Evolutionary conservation across 2,329 filamentous ascomycete species (phyloP), one percentile per base, ranked within the genome.

Genomic region (Aspergillus oerlinghausenensis): DNA sequence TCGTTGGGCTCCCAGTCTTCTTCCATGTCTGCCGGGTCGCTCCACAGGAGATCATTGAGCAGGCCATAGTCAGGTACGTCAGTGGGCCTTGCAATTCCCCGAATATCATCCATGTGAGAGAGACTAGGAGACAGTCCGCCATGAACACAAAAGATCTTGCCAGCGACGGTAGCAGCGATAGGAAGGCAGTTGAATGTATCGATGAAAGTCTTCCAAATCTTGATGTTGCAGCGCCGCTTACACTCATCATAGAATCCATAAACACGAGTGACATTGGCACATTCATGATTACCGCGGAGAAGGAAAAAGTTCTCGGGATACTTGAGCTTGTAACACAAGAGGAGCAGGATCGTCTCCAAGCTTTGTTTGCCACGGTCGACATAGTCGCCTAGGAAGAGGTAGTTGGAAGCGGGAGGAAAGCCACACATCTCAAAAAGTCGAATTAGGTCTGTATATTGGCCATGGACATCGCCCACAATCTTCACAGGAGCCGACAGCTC

Each of bases 171-270:
- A n/a, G 93, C 86, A 47, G 93, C 93, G 68, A 97, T 97, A 0
- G 93, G 93, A 48, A 97, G 82, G 45, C 88, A 92, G 74, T 97
- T 97, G 81, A 97, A 97, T 26, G 90, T 94, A 72, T 97, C 93
- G 52, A 96, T 88, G 70, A 97, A 97, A 0, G 91, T 95, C 80
- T 97, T 97, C 93, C 93, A 97, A 55, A 96, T 86, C 79, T 97
- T 97, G 73, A 97, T 90, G 71, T 96, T 97, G 79, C 90, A 96
- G 60, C 93, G 84, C 63, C 93, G 84, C 79, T 97, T 97, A 82
- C 93, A 97, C 73, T 97, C 93, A 69, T 97, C 93, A 77, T 97
- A 97, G 75, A 97, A 97, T 2, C 93, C 93, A 74, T 97, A 97
- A 38, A 97, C 91, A 58, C 93, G 85, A 14, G 92, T 97, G 53